Percentiles rank a stretch among this genome's conserved stretches.
Conservation (phyloP, 768 basidiomycete genomes). For the Cystobasidium ongulense region DNA sequence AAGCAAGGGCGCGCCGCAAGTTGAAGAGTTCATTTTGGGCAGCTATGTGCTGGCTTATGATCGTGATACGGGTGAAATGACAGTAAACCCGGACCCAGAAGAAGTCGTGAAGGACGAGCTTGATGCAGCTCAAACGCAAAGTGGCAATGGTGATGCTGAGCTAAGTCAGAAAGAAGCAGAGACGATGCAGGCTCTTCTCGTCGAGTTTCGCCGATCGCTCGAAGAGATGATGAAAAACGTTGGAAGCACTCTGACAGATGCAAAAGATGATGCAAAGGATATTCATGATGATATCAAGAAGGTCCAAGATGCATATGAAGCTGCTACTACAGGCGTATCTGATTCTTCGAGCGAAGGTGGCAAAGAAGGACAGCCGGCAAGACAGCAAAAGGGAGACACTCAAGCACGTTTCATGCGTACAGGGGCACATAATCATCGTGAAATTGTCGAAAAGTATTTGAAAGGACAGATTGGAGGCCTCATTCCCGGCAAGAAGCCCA, state of each 20-base stretch:
- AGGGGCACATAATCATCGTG: conserved; percentile 16
- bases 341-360: not conserved
- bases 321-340: not conserved
- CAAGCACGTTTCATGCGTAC: not conserved
- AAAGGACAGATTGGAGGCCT: conserved; percentile 2
- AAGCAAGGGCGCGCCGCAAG: not conserved
- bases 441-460: conserved; percentile 1
- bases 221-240: not conserved
- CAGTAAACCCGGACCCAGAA: not conserved
- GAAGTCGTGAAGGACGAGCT: not conserved
- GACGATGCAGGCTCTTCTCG: not conserved
- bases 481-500: not conserved
- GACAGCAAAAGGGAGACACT: not conserved
- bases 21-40: not conserved
- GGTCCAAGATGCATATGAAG: not conserved
- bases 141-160: not conserved
- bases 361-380: not conserved
- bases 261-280: not conserved
- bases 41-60: conserved; percentile 17
- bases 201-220: not conserved
- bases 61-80: not conserved
- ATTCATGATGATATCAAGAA: not conserved
- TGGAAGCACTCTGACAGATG: not conserved
- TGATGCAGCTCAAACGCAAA: not conserved
- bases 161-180: not conserved